Base-by-base conservation (phyloP, 2,329 filamentous ascomycete genomes). In the Neospermospora avenae region DNA sequence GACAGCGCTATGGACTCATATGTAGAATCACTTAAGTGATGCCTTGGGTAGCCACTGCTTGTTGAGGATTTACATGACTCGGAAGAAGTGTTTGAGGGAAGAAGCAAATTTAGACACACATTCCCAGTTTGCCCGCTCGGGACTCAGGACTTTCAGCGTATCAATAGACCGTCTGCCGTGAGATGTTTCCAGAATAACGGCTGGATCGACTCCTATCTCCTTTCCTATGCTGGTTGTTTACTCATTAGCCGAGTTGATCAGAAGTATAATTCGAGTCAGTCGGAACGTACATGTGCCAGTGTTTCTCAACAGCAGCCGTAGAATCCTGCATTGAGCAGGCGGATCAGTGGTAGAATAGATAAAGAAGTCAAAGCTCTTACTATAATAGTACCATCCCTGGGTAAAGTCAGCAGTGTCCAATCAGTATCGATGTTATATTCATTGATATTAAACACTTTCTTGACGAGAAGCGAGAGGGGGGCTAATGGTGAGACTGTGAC, bases 161-260 rank as follows among this genome's bases (percentile, higher is more conserved):
- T 99, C 95, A 70, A 98, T 96, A 67, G 87, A 91, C 60, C 95
- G 81, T 61, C 93, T 85, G 63, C 95, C 95, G 75, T 99, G 95
- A 4, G 92, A 96, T 10, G 91, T 96, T 69, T 91, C 83, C 25
- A 98, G 82, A 69, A 99, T 98, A 48, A 88, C 84, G 51, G 87
- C 81, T n/a, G 91, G 90, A 66, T 91, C 85, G 22, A 97, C 87
- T 24, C 90, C 90, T 69, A 98, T 88, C 72, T 96, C 90, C 10
- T 83, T 81, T 53, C 89, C 93, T 65, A 93, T 83, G n/a, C 88
- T 91, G 69, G 14, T 35, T 48, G 54, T 58, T 18, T 53, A 14
- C 55, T 41, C 44, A 22, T 61, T 45, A 62, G 56, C 45, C 57
- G 31, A 53, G 58, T 44, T 41, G 14, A 60, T 49, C 3, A 41